These are phyloP conservation scores for Luffa acutangula DNA, from an alignment of 306 rosid genomes.

Conservation along the genomic window DNA sequence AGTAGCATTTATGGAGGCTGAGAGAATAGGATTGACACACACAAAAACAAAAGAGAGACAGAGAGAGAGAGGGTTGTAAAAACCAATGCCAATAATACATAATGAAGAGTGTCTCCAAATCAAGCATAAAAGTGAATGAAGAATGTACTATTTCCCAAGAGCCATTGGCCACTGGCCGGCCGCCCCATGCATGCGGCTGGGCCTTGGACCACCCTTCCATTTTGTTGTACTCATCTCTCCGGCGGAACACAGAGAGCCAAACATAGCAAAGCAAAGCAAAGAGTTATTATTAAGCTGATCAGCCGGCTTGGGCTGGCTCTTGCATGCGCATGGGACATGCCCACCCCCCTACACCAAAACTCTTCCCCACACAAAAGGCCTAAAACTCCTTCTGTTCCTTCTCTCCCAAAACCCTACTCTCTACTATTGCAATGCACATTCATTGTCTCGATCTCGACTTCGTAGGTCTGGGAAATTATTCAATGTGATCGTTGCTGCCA, in stretches of 20 bases:
- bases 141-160: not conserved
- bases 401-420: not conserved
- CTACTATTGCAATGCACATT: not conserved
- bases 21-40: not conserved
- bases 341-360: not conserved
- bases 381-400: no score
- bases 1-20: not conserved
- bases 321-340: not conserved
- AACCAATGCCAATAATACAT: not conserved
- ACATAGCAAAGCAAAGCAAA: not conserved
- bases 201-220: slow-evolving; percentile 1
- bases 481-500: not conserved
- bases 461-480: not conserved
- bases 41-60: not conserved
- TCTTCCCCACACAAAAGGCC: not conserved
- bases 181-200: not conserved
- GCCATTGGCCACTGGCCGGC: not conserved
- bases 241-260: not conserved
- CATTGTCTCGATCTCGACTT: not conserved
- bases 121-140: not conserved
- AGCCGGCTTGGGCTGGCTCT: not conserved
- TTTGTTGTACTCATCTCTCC: not conserved
- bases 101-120: not conserved
- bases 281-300: not conserved
- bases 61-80: not conserved